phyloP scores from a whole-genome alignment of 2,329 filamentous ascomycete species.

The Xylariaceae sp. region DNA sequence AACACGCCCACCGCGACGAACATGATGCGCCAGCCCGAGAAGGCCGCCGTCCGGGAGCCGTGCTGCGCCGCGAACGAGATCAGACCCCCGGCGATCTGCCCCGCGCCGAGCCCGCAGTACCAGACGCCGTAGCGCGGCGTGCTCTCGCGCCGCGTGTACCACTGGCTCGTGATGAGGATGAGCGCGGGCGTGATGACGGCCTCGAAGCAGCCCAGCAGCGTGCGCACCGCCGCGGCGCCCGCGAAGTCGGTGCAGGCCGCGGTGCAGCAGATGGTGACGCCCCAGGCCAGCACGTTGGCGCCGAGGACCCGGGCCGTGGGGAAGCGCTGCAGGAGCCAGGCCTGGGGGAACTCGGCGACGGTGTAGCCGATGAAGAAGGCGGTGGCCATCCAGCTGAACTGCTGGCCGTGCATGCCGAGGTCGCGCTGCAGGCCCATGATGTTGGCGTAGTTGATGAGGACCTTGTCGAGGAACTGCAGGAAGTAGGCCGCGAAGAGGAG shows the following conservation, averaged over 20 bases:
- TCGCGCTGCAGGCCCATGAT: constrained; percentile 60
- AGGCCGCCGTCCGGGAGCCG: constrained; percentile 28
- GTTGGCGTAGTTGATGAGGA: constrained; percentile 60
- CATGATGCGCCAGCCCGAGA: constrained; percentile 45
- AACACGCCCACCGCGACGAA: constrained; percentile 45
- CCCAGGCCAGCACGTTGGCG: constrained; percentile 55
- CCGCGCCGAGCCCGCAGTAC: constrained; percentile 57
- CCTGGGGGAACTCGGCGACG: constrained; percentile 57
- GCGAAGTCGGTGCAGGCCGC: constrained; percentile 57
- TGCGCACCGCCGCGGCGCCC: constrained; percentile 60
- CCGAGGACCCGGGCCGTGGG: constrained; percentile 60
- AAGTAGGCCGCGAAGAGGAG: constrained; percentile 59
- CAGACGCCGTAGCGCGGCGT: constrained; percentile 59
- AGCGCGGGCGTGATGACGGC: constrained; percentile 66
- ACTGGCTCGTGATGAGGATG: constrained; percentile 63
- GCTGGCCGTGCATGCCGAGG: constrained; percentile 50
- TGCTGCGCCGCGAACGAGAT: constrained; percentile 52
- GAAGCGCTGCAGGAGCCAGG: constrained; percentile 55
- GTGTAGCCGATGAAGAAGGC: constrained; percentile 60
- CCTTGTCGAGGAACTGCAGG: constrained; percentile 63
- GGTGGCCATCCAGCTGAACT: constrained; percentile 59
- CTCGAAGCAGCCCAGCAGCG: constrained; percentile 66
- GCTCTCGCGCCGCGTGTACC: constrained; percentile 70
- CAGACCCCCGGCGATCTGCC: constrained; percentile 46
- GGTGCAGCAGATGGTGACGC: constrained; percentile 57